phyloP scores from a whole-genome alignment of 225 moss, liverwort and hornwort species.

The Climacium dendroides region DNA sequence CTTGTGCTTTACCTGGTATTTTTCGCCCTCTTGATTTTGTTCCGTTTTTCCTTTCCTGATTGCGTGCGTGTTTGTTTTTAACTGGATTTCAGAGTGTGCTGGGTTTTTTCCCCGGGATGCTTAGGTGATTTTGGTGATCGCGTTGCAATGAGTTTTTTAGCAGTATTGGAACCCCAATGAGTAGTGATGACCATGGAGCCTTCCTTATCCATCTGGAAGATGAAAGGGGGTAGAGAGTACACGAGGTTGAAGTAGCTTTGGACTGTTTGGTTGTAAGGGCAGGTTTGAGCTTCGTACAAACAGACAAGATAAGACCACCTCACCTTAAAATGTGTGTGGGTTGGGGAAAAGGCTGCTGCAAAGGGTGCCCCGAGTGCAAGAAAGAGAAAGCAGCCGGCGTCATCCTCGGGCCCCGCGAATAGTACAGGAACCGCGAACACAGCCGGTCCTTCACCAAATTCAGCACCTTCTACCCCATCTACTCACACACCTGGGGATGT shows the following conservation, averaged over 20 bases:
- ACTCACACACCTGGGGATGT: conserved; percentile 99
- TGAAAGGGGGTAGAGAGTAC: conserved; percentile 6
- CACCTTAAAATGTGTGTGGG: conserved; percentile 64
- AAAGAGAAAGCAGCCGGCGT: conserved; percentile 98
- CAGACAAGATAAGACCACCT: conserved; percentile 52
- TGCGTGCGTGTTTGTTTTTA: neutral
- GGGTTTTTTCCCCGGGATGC: neutral
- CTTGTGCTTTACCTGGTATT: neutral
- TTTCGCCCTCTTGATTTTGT: neutral
- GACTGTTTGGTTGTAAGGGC: conserved; percentile 50
- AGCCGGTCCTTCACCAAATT: conserved; percentile 96
- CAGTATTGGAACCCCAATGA: conserved; percentile 1
- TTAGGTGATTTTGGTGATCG: neutral
- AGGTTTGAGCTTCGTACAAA: conserved; percentile 50
- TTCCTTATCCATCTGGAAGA: neutral
- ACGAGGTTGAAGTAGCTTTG: conserved; percentile 47
- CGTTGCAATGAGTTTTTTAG: neutral
- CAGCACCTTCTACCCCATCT: conserved; percentile 98
- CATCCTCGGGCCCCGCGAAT: conserved; percentile 98
- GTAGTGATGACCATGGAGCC: conserved; percentile 1
- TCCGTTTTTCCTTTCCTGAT: neutral
- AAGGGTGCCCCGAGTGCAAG: conserved; percentile 81
- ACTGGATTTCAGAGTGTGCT: neutral
- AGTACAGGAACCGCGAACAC: conserved; percentile 99
- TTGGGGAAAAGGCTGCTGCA: conserved; percentile 84